Evolutionary conservation across 352 stramenopile genomes (phyloP).

Genomic region (Globisporangium okanoganense): DNA sequence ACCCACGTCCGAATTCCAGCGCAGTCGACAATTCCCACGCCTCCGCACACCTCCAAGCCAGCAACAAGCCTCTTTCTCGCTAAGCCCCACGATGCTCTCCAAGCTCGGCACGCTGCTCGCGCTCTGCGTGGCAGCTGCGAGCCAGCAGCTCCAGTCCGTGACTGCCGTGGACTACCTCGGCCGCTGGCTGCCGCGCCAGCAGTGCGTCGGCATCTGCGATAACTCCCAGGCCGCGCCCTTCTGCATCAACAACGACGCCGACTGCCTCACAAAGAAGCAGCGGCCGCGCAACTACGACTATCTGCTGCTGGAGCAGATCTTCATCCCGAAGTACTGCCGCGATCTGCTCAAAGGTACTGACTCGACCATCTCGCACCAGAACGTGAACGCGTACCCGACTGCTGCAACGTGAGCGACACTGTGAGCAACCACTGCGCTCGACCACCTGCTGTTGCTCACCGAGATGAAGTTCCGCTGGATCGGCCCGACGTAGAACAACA

Average conservation of each 20-base stretch:
- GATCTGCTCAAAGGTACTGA: slow-evolving; percentile 67
- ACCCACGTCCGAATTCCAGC: no score
- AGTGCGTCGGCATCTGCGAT: slow-evolving; percentile 78
- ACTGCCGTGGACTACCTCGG: slow-evolving; percentile 50
- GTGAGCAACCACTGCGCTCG: slow-evolving; percentile 39
- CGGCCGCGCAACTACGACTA: slow-evolving; percentile 71
- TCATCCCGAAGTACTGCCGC: slow-evolving; percentile 76
- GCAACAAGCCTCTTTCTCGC: neutral
- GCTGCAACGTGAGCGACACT: slow-evolving; percentile 56
- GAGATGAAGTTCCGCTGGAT: slow-evolving; percentile 62
- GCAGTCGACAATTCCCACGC: neutral
- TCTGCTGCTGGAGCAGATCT: slow-evolving; percentile 74
- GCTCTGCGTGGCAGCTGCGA: neutral
- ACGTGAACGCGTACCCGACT: slow-evolving; percentile 60
- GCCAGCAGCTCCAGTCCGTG: neutral
- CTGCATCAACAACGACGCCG: slow-evolving; percentile 45
- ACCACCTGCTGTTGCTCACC: slow-evolving; percentile 45
- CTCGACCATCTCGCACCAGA: slow-evolving; percentile 76
- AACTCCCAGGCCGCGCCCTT: slow-evolving; percentile 42
- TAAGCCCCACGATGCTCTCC: slow-evolving; percentile 2
- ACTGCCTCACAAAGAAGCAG: slow-evolving; percentile 59
- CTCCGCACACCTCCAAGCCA: neutral
- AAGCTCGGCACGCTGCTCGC: slow-evolving; percentile 8
- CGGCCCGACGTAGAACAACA: slow-evolving; percentile 45
- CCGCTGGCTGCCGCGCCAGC: slow-evolving; percentile 42